These are phyloP conservation scores for Barnettozyma californica DNA, from an alignment of 805 yeast species.

Conservation along the genomic window DNA sequence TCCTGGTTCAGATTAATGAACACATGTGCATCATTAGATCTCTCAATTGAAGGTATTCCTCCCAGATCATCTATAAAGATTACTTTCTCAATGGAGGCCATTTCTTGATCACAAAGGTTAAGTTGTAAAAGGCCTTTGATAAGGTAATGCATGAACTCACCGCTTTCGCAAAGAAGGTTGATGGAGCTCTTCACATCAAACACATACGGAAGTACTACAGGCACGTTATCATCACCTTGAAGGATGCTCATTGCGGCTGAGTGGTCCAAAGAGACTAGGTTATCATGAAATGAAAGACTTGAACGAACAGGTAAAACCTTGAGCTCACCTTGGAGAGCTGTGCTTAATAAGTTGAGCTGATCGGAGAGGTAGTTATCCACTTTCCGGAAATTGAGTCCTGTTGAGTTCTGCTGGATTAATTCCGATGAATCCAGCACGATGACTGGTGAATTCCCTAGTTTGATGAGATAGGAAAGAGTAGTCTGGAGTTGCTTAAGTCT, in stretches of 20 bases:
- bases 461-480: slow-evolving; percentile 20
- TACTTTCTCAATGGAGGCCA: slow-evolving; percentile 66
- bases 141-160: slow-evolving; percentile 36
- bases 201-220: slow-evolving; percentile 58
- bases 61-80: slow-evolving; percentile 78
- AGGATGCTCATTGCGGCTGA: background rate
- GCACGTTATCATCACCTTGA: slow-evolving; percentile 24
- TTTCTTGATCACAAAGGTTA: slow-evolving; percentile 9
- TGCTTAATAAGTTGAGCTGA: slow-evolving; percentile 1
- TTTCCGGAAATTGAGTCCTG: background rate
- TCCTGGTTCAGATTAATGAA: slow-evolving; percentile 84
- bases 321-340: background rate
- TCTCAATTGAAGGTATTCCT: slow-evolving; percentile 84
- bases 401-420: background rate
- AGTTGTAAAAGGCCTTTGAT: slow-evolving; percentile 26
- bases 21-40: slow-evolving; percentile 80
- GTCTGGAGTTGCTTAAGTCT: slow-evolving; percentile 14
- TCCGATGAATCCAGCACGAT: slow-evolving; percentile 19
- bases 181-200: slow-evolving; percentile 50
- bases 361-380: background rate
- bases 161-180: slow-evolving; percentile 35
- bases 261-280: background rate
- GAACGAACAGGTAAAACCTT: background rate
- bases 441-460: slow-evolving; percentile 21
- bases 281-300: background rate